Percentiles rank a stretch among this genome's conserved stretches.
phyloP scores from a whole-genome alignment of 2,329 filamentous ascomycete species.

The Kalmusia sp. region DNA sequence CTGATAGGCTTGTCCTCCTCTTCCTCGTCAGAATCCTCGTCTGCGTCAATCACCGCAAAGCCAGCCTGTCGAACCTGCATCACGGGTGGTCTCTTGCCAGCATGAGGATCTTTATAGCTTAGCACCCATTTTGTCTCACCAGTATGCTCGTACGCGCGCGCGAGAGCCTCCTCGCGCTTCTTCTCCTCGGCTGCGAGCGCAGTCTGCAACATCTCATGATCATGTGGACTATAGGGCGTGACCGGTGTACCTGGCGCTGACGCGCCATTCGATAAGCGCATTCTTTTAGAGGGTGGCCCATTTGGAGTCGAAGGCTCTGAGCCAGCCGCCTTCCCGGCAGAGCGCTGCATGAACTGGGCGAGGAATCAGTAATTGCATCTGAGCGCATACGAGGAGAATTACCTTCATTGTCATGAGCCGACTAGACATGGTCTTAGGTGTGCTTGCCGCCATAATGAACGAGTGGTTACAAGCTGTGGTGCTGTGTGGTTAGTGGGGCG shows the following conservation, averaged over 20 bases:
- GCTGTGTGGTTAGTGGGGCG: neutral
- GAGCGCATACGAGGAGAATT: slow-evolving; percentile 12
- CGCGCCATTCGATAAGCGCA: slow-evolving; percentile 60
- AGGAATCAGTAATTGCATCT: slow-evolving; percentile 15
- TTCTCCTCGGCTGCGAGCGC: slow-evolving; percentile 72
- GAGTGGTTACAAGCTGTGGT: neutral
- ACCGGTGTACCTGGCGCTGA: slow-evolving; percentile 35
- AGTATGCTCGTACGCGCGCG: slow-evolving; percentile 66
- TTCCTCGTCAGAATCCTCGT: slow-evolving; percentile 44
- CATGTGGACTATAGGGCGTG: slow-evolving; percentile 55
- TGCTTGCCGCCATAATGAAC: slow-evolving; percentile 37
- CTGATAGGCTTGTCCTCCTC: slow-evolving; percentile 43
- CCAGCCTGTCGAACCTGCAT: slow-evolving; percentile 67
- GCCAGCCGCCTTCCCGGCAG: slow-evolving; percentile 66
- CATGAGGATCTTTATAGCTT: slow-evolving; percentile 58
- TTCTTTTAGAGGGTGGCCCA: slow-evolving; percentile 67
- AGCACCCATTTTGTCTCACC: slow-evolving; percentile 81
- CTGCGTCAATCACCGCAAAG: slow-evolving; percentile 60
- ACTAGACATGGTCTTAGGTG: slow-evolving; percentile 76
- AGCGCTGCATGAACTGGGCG: slow-evolving; percentile 85
- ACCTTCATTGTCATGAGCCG: slow-evolving; percentile 90
- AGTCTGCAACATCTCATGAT: slow-evolving; percentile 67
- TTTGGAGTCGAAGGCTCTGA: slow-evolving; percentile 58
- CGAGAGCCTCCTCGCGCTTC: slow-evolving; percentile 64
- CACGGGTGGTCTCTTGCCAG: slow-evolving; percentile 47